phyloP scores from a whole-genome alignment of 1,284 basidiomycete species.

The Golubevia pallescens region DNA sequence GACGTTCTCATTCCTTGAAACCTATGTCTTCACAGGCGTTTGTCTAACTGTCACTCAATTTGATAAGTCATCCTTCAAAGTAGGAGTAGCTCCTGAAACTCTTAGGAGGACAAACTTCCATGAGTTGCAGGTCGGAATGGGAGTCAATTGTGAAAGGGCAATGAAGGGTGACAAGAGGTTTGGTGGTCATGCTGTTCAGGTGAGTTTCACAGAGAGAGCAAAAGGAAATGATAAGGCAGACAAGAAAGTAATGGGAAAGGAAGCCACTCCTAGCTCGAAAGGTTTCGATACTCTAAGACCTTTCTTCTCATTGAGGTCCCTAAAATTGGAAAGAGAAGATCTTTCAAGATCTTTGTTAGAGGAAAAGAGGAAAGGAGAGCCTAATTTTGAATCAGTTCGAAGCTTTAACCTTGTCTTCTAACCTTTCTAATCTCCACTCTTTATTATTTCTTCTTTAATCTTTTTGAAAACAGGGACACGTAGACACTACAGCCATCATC shows the following conservation, averaged over 20 bases:
- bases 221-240: neutral
- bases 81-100: constrained; percentile 59
- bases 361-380: no score
- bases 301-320: neutral
- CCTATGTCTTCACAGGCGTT: constrained; percentile 14
- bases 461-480: constrained; percentile 9
- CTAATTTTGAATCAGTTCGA: no score
- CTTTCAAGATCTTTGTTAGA: constrained; percentile 25
- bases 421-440: no score
- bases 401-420: no score
- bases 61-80: constrained; percentile 42
- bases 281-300: neutral
- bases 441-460: no score
- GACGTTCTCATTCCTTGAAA: neutral
- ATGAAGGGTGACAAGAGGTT: constrained; percentile 60
- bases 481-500: constrained; percentile 57
- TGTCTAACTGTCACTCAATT: constrained; percentile 63
- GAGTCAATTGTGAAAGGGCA: constrained; percentile 60
- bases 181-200: constrained; percentile 60
- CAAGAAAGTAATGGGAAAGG: no score
- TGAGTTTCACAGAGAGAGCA: constrained; percentile 5
- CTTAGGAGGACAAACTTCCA: constrained; percentile 58
- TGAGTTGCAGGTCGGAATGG: constrained; percentile 40
- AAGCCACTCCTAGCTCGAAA: no score
- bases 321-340: neutral